Conservation (phyloP, 768 basidiomycete genomes). For the Boletus rubescentipes region DNA sequence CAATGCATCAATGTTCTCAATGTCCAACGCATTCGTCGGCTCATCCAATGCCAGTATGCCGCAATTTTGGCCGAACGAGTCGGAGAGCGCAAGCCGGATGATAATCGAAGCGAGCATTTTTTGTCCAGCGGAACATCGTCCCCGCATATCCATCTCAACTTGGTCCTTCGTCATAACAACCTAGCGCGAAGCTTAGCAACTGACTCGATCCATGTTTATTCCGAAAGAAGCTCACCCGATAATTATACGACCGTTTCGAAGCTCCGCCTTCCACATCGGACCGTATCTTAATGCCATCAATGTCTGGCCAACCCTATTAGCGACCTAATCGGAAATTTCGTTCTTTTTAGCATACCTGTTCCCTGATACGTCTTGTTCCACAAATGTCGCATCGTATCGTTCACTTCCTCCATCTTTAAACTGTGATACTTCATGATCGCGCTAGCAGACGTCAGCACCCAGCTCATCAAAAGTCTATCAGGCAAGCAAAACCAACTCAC, state of each 20-base stretch:
- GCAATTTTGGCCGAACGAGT: conserved; percentile 97
- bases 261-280: conserved; percentile 91
- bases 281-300: conserved; percentile 93
- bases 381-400: conserved; percentile 93
- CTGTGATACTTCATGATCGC: conserved; percentile 99
- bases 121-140: conserved; percentile 96
- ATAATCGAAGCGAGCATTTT: conserved; percentile 99
- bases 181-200: conserved; percentile 39
- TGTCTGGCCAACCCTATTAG: conserved; percentile 57
- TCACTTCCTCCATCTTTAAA: conserved; percentile 99
- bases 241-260: conserved; percentile 95
- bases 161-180: conserved; percentile 99
- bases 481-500: conserved; percentile 42
- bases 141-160: conserved; percentile 99
- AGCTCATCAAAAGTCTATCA: neutral
- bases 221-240: conserved; percentile 60
- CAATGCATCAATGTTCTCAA: conserved; percentile 93
- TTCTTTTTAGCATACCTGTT: conserved; percentile 59
- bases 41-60: conserved; percentile 97
- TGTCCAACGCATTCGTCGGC: conserved; percentile 95
- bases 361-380: conserved; percentile 99
- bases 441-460: conserved; percentile 42
- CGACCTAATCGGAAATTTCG: conserved; percentile 1
- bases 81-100: conserved; percentile 94
- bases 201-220: conserved; percentile 2